Evolutionary conservation across 208 protist species (phyloP).

Genomic region (Polymyxa betae): DNA sequence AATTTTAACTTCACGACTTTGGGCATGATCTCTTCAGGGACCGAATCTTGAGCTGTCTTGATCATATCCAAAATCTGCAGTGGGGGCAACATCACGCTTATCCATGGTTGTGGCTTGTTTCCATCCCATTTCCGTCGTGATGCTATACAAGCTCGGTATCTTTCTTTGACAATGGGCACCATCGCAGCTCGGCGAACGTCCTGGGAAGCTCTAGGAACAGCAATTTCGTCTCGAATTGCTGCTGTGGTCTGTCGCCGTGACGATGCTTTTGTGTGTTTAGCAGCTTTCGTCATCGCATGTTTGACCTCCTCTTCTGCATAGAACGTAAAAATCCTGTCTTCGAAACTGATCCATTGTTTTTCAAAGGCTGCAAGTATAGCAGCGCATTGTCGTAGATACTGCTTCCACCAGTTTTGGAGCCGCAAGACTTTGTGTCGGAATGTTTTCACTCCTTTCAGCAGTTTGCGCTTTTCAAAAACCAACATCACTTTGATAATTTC

Average conservation of each 20-base stretch:
- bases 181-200: neutral
- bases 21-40: neutral
- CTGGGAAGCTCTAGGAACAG: neutral
- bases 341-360: neutral
- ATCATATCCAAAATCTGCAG: neutral
- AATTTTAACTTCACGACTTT: too few species aligned
- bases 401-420: neutral
- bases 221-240: neutral
- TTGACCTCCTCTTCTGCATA: neutral
- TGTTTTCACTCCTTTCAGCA: neutral
- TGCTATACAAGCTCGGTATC: neutral
- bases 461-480: neutral
- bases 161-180: neutral
- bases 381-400: neutral
- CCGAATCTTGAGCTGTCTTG: neutral
- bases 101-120: neutral
- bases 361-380: neutral
- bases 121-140: neutral
- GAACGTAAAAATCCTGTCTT: neutral
- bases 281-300: neutral
- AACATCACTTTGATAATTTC: neutral
- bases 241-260: neutral
- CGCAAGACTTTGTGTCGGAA: neutral
- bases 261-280: neutral
- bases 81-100: neutral